Conservation (phyloP, 148 eudicot species). For the Amaranthus cruentus region DNA sequence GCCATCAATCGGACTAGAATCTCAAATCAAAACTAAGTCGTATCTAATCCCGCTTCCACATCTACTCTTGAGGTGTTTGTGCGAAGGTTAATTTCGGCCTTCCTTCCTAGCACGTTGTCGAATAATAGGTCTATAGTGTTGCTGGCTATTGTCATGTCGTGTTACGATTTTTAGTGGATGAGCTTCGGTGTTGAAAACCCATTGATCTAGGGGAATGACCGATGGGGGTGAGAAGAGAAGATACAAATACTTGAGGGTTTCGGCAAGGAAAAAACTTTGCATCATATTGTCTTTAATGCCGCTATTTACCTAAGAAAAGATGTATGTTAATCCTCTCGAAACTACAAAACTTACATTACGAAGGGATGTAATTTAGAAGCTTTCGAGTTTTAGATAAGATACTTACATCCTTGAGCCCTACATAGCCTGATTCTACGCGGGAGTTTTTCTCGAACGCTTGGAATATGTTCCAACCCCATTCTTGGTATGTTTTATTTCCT, state of each 20-base stretch:
- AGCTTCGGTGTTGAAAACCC: slow-evolving; percentile 94
- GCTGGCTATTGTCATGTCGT: slow-evolving; percentile 30
- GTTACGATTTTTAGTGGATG: slow-evolving; percentile 71
- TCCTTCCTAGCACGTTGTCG: slow-evolving; percentile 63
- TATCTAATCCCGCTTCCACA: slow-evolving; percentile 13
- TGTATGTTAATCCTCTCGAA: too few relatives aligned
- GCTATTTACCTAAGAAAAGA: slow-evolving; percentile 52
- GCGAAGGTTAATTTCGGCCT: slow-evolving; percentile 39
- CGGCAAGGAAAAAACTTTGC: slow-evolving; percentile 93
- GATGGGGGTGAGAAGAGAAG: slow-evolving; percentile 80
- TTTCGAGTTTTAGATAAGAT: background rate
- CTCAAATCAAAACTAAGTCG: slow-evolving; percentile 5
- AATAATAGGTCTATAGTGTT: slow-evolving; percentile 37
- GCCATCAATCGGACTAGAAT: background rate
- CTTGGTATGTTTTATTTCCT: slow-evolving; percentile 93
- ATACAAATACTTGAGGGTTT: slow-evolving; percentile 77
- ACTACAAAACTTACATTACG: too few relatives aligned
- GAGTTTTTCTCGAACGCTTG: slow-evolving; percentile 98
- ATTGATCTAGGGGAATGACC: slow-evolving; percentile 65
- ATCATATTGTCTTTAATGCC: slow-evolving; percentile 90
- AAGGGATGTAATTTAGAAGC: background rate
- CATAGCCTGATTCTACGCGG: slow-evolving; percentile 85
- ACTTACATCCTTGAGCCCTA: slow-evolving; percentile 97
- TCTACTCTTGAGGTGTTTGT: slow-evolving; percentile 3
- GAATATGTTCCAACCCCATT: slow-evolving; percentile 99